These are phyloP conservation scores for Geotrichum aggregatum DNA, from an alignment of 1,139 yeast genomes.

Conservation along the genomic window DNA sequence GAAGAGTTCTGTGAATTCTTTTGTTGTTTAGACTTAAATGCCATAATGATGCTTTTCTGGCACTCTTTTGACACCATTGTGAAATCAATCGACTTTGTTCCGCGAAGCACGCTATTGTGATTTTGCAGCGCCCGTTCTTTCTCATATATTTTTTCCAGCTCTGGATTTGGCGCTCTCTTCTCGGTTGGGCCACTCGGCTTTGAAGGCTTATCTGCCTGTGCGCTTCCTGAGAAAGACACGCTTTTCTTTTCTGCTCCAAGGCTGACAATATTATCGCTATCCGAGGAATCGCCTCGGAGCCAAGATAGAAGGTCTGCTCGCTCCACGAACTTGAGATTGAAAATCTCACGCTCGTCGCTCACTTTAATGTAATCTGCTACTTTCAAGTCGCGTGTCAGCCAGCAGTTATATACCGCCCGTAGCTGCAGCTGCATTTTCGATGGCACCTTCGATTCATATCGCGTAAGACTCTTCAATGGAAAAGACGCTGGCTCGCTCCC, in stretches of 20 bases:
- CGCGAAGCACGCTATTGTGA: constrained; percentile 78
- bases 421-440: constrained; percentile 29
- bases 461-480: constrained; percentile 12
- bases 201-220: constrained; percentile 22
- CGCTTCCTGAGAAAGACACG: constrained; percentile 30
- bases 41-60: constrained; percentile 17
- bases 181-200: neutral
- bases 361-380: constrained; percentile 79
- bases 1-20: neutral
- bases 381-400: constrained; percentile 69
- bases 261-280: constrained; percentile 43
- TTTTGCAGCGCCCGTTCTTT: constrained; percentile 68
- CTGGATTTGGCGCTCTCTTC: constrained; percentile 41
- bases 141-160: constrained; percentile 49
- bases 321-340: constrained; percentile 77
- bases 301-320: constrained; percentile 80
- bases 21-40: constrained; percentile 12
- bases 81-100: constrained; percentile 50
- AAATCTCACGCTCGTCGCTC: constrained; percentile 60
- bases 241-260: constrained; percentile 6
- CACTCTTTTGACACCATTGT: constrained; percentile 19
- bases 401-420: constrained; percentile 69
- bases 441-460: constrained; percentile 15
- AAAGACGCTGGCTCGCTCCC: constrained; percentile 5
- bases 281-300: constrained; percentile 64